These are phyloP conservation scores for Dalechampia spathulata DNA, from an alignment of 441 rosid genomes.

Conservation along the genomic window DNA sequence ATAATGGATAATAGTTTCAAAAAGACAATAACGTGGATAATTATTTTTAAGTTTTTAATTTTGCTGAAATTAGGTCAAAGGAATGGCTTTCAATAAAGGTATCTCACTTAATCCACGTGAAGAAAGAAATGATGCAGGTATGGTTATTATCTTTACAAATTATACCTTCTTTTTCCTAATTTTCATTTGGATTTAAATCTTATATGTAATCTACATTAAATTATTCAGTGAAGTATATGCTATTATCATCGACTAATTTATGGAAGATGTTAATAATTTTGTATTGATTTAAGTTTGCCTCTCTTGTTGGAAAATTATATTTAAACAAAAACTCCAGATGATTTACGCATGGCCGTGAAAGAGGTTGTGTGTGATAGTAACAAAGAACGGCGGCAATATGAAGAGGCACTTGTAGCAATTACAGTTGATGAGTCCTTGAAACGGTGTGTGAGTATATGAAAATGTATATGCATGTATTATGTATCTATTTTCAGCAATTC, in stretches of 20 bases:
- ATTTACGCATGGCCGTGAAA: constrained; percentile 80
- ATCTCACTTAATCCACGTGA: constrained; percentile 39
- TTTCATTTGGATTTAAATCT: background rate
- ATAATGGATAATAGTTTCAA: too few species aligned
- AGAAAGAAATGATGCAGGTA: constrained; percentile 84
- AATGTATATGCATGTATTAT: background rate
- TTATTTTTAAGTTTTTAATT: too few species aligned
- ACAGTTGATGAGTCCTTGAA: constrained; percentile 79
- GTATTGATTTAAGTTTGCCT: background rate
- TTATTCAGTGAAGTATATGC: background rate
- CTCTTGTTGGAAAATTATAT: background rate
- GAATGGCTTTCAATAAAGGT: constrained; percentile 87
- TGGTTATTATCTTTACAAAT: too few species aligned
- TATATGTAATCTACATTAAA: too few species aligned
- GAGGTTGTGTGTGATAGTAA: constrained; percentile 61
- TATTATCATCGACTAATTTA: background rate
- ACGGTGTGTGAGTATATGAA: constrained; percentile 32
- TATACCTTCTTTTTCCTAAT: too few species aligned
- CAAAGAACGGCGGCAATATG: constrained; percentile 51
- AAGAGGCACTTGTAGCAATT: constrained; percentile 73
- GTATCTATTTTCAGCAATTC: constrained; percentile 3
- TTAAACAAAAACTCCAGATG: constrained; percentile 36
- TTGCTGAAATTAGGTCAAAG: constrained; percentile 59
- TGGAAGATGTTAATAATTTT: background rate
- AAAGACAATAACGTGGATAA: too few species aligned